Evolutionary conservation across 148 eudicot genomes (phyloP).

Genomic region (Amaranthus palmeri): DNA sequence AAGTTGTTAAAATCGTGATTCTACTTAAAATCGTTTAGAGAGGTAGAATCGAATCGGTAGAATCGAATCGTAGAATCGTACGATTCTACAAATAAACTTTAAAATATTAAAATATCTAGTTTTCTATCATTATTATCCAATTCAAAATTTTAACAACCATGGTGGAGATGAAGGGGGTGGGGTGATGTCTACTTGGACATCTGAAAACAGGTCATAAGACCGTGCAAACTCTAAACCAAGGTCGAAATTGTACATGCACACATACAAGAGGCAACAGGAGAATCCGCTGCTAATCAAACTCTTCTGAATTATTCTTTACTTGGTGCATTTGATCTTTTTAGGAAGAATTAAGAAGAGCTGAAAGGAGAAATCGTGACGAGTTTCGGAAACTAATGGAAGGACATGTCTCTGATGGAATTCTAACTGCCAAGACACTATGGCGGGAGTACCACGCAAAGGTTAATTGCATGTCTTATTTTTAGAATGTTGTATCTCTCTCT

Average conservation of each 20-base stretch:
- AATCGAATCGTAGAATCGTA: too few species aligned
- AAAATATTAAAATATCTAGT: too few species aligned
- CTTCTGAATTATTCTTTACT: background rate
- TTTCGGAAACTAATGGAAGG: constrained; percentile 91
- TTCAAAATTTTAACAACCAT: too few species aligned
- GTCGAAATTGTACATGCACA: background rate
- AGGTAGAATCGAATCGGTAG: too few species aligned
- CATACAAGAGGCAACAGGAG: background rate
- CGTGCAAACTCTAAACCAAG: background rate
- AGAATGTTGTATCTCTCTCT: background rate
- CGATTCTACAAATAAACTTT: too few species aligned
- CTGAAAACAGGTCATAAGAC: too few species aligned
- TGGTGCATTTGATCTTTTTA: constrained; percentile 27
- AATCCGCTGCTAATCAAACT: background rate
- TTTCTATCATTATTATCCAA: too few species aligned
- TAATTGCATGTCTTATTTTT: constrained; percentile 13
- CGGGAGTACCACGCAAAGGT: constrained; percentile 88
- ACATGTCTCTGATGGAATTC: constrained; percentile 68
- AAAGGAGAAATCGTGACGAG: constrained; percentile 93
- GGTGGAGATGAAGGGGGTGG: background rate
- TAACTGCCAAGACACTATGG: constrained; percentile 66
- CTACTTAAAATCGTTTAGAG: too few species aligned
- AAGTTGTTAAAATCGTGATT: too few species aligned
- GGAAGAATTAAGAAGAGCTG: constrained; percentile 87
- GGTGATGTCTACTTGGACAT: too few species aligned